Evolutionary conservation across 768 basidiomycete species (phyloP).

Genomic region (Amanita polypyramis): DNA sequence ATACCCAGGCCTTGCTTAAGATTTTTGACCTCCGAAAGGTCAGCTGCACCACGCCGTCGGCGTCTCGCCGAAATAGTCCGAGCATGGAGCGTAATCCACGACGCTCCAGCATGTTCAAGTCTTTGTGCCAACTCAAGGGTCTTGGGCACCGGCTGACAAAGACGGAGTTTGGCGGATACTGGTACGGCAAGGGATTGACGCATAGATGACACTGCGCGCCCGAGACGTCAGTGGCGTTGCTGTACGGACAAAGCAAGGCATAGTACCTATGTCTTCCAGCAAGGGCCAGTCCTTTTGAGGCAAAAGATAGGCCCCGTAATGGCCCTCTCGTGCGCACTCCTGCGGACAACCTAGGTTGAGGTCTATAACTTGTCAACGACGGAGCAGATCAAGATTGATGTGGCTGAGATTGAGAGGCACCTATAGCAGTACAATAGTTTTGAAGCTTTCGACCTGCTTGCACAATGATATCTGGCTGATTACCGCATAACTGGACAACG

Average conservation of each 20-base stretch:
- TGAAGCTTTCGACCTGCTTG: conserved; percentile 51
- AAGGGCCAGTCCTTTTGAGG: conserved; percentile 63
- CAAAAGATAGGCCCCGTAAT: conserved; percentile 70
- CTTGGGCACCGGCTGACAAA: conserved; percentile 40
- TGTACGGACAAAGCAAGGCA: not conserved
- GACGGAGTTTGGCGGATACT: conserved; percentile 52
- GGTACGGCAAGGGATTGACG: conserved; percentile 53
- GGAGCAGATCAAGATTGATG: no score
- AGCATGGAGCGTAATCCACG: conserved; percentile 68
- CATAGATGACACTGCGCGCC: conserved; percentile 49
- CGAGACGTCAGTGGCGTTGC: not conserved
- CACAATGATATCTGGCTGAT: conserved; percentile 52
- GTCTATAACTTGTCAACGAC: conserved; percentile 31
- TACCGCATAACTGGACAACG: conserved; percentile 66
- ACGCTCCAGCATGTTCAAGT: conserved; percentile 55
- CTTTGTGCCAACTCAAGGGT: conserved; percentile 47
- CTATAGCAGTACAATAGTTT: conserved; percentile 57
- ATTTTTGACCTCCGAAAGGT: conserved; percentile 45
- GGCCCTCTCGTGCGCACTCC: conserved; percentile 51
- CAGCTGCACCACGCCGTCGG: conserved; percentile 65
- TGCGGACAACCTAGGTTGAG: conserved; percentile 79
- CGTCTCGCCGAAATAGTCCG: conserved; percentile 60
- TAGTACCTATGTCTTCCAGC: conserved; percentile 50
- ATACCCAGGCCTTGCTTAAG: conserved; percentile 41
- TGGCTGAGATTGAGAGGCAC: conserved; percentile 22